Conservation (phyloP, 768 basidiomycete species). For the Boletus huronensis region DNA sequence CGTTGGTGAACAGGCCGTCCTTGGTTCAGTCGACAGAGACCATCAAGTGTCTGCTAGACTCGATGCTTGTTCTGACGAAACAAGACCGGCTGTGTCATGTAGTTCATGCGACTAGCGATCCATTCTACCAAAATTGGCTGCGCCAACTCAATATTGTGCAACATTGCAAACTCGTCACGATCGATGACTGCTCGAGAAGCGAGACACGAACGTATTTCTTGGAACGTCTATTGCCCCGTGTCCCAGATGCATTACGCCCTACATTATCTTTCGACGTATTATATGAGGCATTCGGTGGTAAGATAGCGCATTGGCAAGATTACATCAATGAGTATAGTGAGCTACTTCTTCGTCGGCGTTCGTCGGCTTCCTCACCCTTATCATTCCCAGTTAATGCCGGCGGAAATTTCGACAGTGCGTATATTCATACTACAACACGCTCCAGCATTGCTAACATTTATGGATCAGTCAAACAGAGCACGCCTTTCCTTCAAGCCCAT, state of each 20-base stretch:
- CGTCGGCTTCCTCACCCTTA: conserved; percentile 1
- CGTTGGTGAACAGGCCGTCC: conserved; percentile 49
- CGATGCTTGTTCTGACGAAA: conserved; percentile 83
- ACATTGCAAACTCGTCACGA: conserved; percentile 81
- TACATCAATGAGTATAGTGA: conserved; percentile 71
- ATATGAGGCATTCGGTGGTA: conserved; percentile 80
- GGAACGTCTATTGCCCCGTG: conserved; percentile 59
- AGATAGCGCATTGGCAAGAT: conserved; percentile 79
- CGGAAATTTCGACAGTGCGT: conserved; percentile 68
- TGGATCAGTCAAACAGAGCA: conserved; percentile 65
- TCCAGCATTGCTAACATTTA: conserved; percentile 3
- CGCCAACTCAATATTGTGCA: conserved; percentile 77
- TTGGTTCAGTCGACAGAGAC: conserved; percentile 74
- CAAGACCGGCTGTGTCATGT: conserved; percentile 84
- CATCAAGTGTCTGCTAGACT: conserved; percentile 82
- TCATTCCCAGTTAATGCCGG: conserved; percentile 60
- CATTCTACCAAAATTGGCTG: conserved; percentile 83
- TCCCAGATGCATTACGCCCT: conserved; percentile 58
- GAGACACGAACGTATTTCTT: conserved; percentile 67
- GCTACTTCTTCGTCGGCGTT: not conserved
- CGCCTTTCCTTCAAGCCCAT: conserved; percentile 84
- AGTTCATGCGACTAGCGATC: conserved; percentile 78
- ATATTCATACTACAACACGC: not conserved
- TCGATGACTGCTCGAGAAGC: conserved; percentile 73
- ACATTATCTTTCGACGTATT: conserved; percentile 67